A percentile compares a stretch with the other conserved stretches of the same genome.
Conservation (phyloP, 148 eudicot species). For the Chenopodium suecicum region DNA sequence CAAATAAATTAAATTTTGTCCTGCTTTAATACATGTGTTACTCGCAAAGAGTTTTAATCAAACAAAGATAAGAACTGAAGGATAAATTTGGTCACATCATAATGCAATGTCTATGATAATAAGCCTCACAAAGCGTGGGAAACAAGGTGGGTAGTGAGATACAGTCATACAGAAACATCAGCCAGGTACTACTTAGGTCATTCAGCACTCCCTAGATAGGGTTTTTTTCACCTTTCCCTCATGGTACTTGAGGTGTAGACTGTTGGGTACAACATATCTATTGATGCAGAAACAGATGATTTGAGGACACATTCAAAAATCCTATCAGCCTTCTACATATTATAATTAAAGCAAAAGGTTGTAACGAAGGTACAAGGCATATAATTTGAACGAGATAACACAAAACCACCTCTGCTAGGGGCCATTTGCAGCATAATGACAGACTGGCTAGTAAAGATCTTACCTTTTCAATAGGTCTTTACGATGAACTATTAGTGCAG, state of each 20-base stretch:
- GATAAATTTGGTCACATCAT: background rate
- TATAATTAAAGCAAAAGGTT: background rate
- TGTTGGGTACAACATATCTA: too few relatives aligned
- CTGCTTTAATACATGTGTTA: background rate
- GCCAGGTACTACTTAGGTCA: background rate
- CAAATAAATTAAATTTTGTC: background rate
- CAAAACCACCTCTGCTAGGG: background rate
- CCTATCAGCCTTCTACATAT: background rate
- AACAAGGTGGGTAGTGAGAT: too few relatives aligned
- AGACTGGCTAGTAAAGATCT: background rate
- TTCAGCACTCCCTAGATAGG: too few relatives aligned
- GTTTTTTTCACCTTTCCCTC: too few relatives aligned
- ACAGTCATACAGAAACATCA: background rate
- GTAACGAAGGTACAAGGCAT: background rate
- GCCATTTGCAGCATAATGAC: constrained; percentile 8
- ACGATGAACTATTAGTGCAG: constrained; percentile 96
- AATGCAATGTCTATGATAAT: too few relatives aligned
- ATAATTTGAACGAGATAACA: background rate
- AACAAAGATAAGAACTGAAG: background rate
- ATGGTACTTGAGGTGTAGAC: background rate
- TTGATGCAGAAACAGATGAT: background rate
- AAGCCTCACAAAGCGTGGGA: too few relatives aligned
- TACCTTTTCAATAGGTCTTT: constrained; percentile 75
- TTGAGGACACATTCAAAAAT: background rate
- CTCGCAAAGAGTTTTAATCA: background rate